phyloP scores from a whole-genome alignment of 768 basidiomycete species.

The Leccinum sublutescens region DNA sequence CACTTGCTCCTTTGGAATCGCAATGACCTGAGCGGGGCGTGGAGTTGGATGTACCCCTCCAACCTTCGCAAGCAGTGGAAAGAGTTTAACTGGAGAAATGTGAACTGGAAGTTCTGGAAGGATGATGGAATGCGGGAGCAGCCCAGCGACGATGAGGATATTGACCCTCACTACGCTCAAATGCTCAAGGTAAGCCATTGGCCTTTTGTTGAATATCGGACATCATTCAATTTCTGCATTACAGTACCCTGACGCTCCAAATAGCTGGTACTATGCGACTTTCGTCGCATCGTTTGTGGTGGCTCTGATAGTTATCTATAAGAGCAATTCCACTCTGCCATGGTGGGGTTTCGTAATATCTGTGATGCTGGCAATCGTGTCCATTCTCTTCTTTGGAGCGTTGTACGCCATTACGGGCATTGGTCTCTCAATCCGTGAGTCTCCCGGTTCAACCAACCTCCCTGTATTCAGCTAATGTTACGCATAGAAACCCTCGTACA shows the following conservation, averaged over 20 bases:
- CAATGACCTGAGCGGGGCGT: constrained; percentile 45
- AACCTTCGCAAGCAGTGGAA: constrained; percentile 25
- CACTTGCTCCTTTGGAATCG: constrained; percentile 56
- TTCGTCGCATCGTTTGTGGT: constrained; percentile 40
- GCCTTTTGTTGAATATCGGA: not conserved
- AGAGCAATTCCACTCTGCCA: constrained; percentile 50
- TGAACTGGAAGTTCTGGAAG: constrained; percentile 41
- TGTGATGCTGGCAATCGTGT: constrained; percentile 49
- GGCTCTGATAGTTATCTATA: constrained; percentile 55
- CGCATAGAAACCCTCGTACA: constrained; percentile 30
- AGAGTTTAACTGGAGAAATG: constrained; percentile 25
- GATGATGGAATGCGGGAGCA: constrained; percentile 19
- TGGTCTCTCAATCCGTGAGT: constrained; percentile 19
- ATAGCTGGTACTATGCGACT: constrained; percentile 33
- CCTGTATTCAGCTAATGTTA: not conserved
- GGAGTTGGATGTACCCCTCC: constrained; percentile 44
- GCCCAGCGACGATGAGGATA: constrained; percentile 37
- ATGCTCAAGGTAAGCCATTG: constrained; percentile 38
- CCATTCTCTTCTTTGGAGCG: constrained; percentile 52
- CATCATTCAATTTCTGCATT: not conserved
- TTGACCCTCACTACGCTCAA: constrained; percentile 54
- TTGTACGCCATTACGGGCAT: constrained; percentile 49
- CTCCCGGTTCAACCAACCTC: not conserved
- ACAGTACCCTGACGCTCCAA: constrained; percentile 35
- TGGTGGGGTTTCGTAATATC: constrained; percentile 61